These are phyloP conservation scores for Ceriops tagal DNA, from an alignment of 345 rosid species.

Conservation along the genomic window DNA sequence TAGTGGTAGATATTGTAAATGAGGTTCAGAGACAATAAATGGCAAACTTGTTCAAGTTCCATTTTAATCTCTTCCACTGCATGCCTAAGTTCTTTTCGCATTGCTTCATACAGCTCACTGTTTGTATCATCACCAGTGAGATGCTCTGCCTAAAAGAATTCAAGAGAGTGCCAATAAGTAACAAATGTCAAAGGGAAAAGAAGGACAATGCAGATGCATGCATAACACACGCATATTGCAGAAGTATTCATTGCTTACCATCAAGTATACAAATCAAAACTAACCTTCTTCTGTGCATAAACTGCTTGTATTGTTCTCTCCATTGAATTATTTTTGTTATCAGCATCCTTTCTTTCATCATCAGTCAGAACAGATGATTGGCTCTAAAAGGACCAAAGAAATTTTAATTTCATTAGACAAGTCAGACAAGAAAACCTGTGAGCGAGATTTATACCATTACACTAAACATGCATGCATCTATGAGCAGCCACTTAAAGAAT, in stretches of 20 bases:
- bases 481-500: neutral
- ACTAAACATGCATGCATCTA: neutral
- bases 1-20: neutral
- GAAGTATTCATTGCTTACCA: neutral
- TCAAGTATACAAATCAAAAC: constrained; percentile 16
- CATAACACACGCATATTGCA: neutral
- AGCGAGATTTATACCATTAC: neutral
- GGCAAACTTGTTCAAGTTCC: constrained; percentile 57
- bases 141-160: constrained; percentile 42
- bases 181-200: constrained; percentile 3
- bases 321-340: constrained; percentile 38
- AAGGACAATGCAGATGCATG: neutral
- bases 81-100: constrained; percentile 66
- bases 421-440: neutral
- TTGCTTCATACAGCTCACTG: constrained; percentile 48
- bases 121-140: constrained; percentile 43
- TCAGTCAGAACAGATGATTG: constrained; percentile 85
- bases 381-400: constrained; percentile 51
- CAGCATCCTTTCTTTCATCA: constrained; percentile 66
- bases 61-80: constrained; percentile 65
- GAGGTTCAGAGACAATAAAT: constrained; percentile 13
- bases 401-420: constrained; percentile 8
- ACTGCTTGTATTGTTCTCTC: constrained; percentile 71
- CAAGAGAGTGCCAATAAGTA: constrained; percentile 15
- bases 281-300: constrained; percentile 74